Evolutionary conservation across 2,329 filamentous ascomycete species (phyloP).

Genomic region (Neopestalotiopsis sp.): DNA sequence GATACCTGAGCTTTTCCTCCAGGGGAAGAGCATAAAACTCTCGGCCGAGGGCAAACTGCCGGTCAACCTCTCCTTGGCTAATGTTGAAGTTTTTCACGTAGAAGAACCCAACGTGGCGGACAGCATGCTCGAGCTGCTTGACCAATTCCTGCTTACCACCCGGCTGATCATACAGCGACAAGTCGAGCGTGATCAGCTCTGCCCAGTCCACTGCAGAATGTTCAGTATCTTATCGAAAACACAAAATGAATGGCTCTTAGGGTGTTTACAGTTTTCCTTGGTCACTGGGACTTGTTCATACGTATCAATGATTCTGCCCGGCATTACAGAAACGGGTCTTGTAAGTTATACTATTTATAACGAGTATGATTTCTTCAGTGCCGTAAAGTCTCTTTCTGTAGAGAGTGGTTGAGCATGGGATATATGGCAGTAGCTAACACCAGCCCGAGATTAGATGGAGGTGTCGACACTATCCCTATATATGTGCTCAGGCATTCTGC

Average conservation of each 20-base stretch:
- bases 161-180: conserved; percentile 37
- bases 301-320: conserved; percentile 32
- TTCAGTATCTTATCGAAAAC: neutral
- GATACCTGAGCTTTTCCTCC: conserved; percentile 65
- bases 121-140: conserved; percentile 38
- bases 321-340: conserved; percentile 26
- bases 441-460: too few relatives aligned
- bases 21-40: conserved; percentile 61
- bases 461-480: conserved; percentile 12
- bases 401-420: too few relatives aligned
- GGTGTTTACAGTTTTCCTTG: conserved; percentile 29
- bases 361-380: neutral
- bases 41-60: conserved; percentile 63
- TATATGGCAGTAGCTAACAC: too few relatives aligned
- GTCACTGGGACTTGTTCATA: conserved; percentile 38
- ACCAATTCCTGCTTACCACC: conserved; percentile 39
- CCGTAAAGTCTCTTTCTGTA: too few relatives aligned
- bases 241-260: too few relatives aligned
- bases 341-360: neutral
- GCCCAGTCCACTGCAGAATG: conserved; percentile 32
- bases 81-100: conserved; percentile 68
- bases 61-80: conserved; percentile 60
- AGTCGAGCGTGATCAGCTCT: conserved; percentile 37
- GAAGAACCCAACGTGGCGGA: conserved; percentile 54
- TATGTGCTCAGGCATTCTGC: conserved; percentile 14